Conservation (phyloP, 352 stramenopile species). For the Phytophthora vignae region DNA sequence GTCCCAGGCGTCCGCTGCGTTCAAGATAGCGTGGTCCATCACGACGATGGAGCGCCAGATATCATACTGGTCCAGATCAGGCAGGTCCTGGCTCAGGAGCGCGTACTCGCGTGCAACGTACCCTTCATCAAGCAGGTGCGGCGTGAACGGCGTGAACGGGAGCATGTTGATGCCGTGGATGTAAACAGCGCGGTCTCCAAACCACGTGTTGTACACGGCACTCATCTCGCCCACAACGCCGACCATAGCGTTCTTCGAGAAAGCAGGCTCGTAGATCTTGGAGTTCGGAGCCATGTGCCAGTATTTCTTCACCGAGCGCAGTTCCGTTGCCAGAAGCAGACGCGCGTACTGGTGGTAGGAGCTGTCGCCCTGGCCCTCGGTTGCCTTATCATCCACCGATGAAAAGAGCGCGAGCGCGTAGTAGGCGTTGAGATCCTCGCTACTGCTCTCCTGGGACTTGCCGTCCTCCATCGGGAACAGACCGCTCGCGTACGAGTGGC, state of each 20-base stretch:
- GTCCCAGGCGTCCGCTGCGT: constrained; percentile 66
- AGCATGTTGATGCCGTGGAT: constrained; percentile 90
- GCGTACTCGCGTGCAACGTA: constrained; percentile 69
- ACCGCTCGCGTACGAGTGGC: constrained; percentile 96
- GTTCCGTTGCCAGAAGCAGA: constrained; percentile 92
- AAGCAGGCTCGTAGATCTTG: constrained; percentile 77
- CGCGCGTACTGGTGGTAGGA: constrained; percentile 90
- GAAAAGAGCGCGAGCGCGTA: constrained; percentile 93
- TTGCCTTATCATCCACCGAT: constrained; percentile 58
- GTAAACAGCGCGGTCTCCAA: constrained; percentile 72
- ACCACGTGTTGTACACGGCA: constrained; percentile 89
- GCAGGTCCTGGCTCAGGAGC: constrained; percentile 56
- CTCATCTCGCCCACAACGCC: constrained; percentile 81
- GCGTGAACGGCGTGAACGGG: constrained; percentile 79
- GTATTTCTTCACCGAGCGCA: constrained; percentile 95
- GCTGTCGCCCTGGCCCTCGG: constrained; percentile 24
- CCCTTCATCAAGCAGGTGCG: constrained; percentile 62
- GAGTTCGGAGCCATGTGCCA: constrained; percentile 94
- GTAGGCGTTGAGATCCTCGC: constrained; percentile 96
- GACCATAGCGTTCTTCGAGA: constrained; percentile 82
- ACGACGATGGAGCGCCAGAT: constrained; percentile 82
- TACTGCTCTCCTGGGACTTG: constrained; percentile 97
- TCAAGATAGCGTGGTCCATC: constrained; percentile 77
- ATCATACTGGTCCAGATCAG: constrained; percentile 46
- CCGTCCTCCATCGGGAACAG: constrained; percentile 95